These are phyloP conservation scores for Phytophthora uliginosa DNA, from an alignment of 352 stramenopile genomes.

Conservation along the genomic window DNA sequence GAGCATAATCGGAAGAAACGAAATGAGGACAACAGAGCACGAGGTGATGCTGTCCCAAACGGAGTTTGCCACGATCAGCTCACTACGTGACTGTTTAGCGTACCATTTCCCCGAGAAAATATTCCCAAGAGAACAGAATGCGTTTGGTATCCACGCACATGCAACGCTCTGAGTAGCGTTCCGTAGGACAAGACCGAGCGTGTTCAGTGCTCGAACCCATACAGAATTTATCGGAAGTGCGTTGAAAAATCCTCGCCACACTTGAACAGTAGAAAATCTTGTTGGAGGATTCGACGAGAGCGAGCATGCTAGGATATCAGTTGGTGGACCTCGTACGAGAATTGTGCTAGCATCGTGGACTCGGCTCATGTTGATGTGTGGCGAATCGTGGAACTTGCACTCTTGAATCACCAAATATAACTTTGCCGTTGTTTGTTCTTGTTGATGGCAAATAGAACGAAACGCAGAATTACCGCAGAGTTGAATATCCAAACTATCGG, in stretches of 20 bases:
- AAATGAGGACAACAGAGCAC: slow-evolving; percentile 3
- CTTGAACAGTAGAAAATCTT: not conserved
- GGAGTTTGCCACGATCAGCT: slow-evolving; percentile 18
- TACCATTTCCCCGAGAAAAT: slow-evolving; percentile 23
- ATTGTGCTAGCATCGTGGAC: not conserved
- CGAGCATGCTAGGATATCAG: not conserved
- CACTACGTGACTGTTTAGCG: slow-evolving; percentile 8
- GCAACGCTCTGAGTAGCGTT: slow-evolving; percentile 18
- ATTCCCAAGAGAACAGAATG: slow-evolving; percentile 16
- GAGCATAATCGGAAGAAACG: slow-evolving; percentile 12
- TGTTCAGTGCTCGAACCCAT: not conserved
- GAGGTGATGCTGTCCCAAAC: slow-evolving; percentile 11
- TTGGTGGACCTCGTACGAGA: not conserved
- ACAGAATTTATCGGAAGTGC: not conserved
- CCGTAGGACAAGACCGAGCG: slow-evolving; percentile 1
- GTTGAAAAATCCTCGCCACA: not conserved
- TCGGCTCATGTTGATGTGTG: not conserved
- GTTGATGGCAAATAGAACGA: not conserved
- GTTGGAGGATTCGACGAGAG: not conserved
- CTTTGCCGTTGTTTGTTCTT: not conserved
- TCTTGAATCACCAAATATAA: not conserved
- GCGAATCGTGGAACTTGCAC: not conserved
- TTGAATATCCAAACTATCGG: too few relatives aligned
- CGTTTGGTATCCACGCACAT: slow-evolving; percentile 14
- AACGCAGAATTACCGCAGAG: not conserved